Evolutionary conservation across 371 early-diverging fungal species (phyloP).

Genomic region (Dipsacomyces acuminosporus): DNA sequence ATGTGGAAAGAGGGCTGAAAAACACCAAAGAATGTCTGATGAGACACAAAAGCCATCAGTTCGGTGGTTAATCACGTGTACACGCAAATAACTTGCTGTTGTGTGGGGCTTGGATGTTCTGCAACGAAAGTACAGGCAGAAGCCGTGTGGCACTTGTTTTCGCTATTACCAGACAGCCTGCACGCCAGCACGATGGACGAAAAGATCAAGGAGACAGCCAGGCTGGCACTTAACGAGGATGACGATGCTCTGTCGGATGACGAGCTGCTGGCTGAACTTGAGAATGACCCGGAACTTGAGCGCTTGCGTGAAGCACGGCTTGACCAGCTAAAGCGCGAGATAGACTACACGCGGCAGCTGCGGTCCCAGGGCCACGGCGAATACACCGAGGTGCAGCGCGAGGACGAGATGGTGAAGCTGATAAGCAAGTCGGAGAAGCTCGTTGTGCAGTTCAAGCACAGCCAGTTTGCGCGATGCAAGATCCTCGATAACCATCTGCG

Average conservation of each 20-base stretch:
- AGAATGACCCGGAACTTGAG: conserved; percentile 55
- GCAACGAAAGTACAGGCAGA: too few relatives aligned
- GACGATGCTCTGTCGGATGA: conserved; percentile 53
- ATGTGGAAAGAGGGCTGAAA: too few relatives aligned
- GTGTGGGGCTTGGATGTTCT: too few relatives aligned
- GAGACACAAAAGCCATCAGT: too few relatives aligned
- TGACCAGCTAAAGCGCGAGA: conserved; percentile 56
- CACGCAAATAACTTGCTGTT: too few relatives aligned
- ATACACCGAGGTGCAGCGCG: conserved; percentile 69
- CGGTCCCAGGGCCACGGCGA: conserved; percentile 68
- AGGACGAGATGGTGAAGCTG: conserved; percentile 83
- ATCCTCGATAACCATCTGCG: conserved; percentile 89
- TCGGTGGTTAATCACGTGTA: too few relatives aligned
- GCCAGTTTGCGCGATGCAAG: conserved; percentile 89
- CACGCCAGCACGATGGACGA: conserved; percentile 40
- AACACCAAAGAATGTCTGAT: too few relatives aligned
- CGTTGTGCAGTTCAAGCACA: conserved; percentile 81
- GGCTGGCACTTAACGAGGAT: conserved; percentile 20
- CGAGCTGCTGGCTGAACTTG: conserved; percentile 57
- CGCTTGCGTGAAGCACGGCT: conserved; percentile 55
- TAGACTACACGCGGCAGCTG: conserved; percentile 59
- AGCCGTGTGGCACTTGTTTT: too few relatives aligned
- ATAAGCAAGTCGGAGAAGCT: conserved; percentile 75
- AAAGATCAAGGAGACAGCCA: conserved; percentile 26
- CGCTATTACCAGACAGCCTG: too few relatives aligned